Percentiles rank a stretch among this genome's conserved stretches.
Evolutionary conservation across 495 filamentous ascomycete species (phyloP).

Genomic region (Pseudoneurospora amorphoporcata): DNA sequence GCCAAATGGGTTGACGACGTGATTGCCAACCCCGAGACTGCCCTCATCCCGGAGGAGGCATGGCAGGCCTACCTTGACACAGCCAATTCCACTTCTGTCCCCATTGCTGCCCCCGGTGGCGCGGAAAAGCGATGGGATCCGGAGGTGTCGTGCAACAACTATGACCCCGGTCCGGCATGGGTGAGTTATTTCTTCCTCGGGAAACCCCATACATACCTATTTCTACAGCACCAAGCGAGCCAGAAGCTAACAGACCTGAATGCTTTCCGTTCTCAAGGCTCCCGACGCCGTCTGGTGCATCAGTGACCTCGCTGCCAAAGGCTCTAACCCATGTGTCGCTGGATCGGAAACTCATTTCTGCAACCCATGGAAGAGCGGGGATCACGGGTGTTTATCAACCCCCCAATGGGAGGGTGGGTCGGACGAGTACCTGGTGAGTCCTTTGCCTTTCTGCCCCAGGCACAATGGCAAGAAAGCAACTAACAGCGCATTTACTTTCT

Average conservation of each 20-base stretch:
- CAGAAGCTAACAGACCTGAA: background rate
- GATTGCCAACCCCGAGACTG: background rate
- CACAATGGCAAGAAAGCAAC: background rate
- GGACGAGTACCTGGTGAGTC: background rate
- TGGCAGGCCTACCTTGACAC: background rate
- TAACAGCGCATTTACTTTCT: background rate
- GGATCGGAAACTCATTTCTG: background rate
- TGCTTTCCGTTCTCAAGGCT: background rate
- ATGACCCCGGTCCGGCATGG: background rate
- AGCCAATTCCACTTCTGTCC: background rate
- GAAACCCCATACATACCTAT: background rate
- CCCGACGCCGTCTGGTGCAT: background rate
- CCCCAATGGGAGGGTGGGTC: background rate
- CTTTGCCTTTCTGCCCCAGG: background rate
- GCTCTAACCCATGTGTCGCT: background rate
- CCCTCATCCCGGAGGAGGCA: background rate
- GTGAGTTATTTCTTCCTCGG: background rate
- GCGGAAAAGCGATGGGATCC: background rate
- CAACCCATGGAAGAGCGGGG: background rate
- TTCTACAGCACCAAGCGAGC: background rate
- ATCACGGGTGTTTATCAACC: background rate
- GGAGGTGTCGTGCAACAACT: background rate
- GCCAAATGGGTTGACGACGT: background rate
- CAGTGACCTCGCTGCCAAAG: background rate
- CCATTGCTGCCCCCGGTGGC: background rate